Evolutionary conservation across 805 yeast species (phyloP), one percentile per base, ranked within the genome.

Genomic region (Pichia phayaonensis): DNA sequence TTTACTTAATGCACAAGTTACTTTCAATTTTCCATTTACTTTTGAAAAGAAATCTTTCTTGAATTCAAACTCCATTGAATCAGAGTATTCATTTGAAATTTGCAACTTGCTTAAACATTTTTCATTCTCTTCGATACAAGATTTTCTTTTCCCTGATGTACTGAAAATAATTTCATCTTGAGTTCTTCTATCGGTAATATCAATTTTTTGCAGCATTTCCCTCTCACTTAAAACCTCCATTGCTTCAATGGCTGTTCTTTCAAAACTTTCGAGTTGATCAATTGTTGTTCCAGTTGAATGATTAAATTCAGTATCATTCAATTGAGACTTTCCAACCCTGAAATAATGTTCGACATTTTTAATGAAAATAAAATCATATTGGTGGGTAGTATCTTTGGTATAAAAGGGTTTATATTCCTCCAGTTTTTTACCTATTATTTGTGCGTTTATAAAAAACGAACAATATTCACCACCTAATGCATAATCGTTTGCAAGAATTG

Each of bases 391-490:
- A 61, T 52, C 21, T 4, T 42, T 38, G 15, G 44, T 46, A 47
- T 61, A 59, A 27, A 40, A 60, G 42, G 54, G 51, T 47, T 61
- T 59, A 47, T 59, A 59, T 7, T 40, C 38, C 8, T 66, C 65
- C 16, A 65, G 63, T 2, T 64, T 63, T 50, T 69, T 69, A 48
- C 81, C 84, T 23, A 80, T 74, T 40, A 79, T 65, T 48, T 73
- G 72, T 12, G 80, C 79, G 51, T 76, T 80, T 18, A 81, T 69
- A 1, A 77, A 67, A 56, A 80, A 80, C 22, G 74, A 65, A 15
- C 79, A 62, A 40, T 80, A 75, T 21, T 57, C 54, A 21, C 61
- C 73, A 52, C 63, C 68, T 29, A 67, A 65, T 8, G 70, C 57
- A 41, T 70, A 64, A 63, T 81, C 86, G 12, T 66, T 66, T 1